Percentiles rank a stretch among this genome's conserved stretches.
These are phyloP conservation scores for Cutaneotrichosporon cyanovorans DNA, from an alignment of 1,284 basidiomycete genomes.

Conservation along the genomic window DNA sequence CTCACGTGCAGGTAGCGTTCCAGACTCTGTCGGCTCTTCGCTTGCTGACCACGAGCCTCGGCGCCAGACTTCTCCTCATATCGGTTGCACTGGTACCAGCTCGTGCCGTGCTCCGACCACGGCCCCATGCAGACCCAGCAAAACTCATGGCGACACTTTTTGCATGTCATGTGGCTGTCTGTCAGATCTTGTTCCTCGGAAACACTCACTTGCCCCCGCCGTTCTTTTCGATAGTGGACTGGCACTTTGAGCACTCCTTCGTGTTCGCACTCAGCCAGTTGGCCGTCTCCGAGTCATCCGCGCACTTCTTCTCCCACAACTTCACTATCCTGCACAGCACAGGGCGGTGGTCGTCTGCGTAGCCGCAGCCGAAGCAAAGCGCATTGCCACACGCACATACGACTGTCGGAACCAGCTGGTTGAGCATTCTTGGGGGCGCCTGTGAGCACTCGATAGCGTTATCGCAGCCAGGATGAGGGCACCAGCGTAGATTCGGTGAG, in stretches of 20 bases:
- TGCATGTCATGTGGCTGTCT: slow-evolving; percentile 93
- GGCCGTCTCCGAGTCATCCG: slow-evolving; percentile 94
- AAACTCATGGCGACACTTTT: slow-evolving; percentile 88
- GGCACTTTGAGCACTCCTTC: slow-evolving; percentile 92
- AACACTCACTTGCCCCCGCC: slow-evolving; percentile 98
- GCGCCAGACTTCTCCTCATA: slow-evolving; percentile 88
- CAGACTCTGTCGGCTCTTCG: slow-evolving; percentile 74
- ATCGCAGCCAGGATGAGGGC: slow-evolving; percentile 64
- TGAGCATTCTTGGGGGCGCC: slow-evolving; percentile 63
- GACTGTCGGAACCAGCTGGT: slow-evolving; percentile 80
- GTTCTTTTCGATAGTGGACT: slow-evolving; percentile 98
- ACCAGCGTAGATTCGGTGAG: slow-evolving; percentile 79
- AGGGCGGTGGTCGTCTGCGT: slow-evolving; percentile 81
- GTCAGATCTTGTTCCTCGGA: neutral
- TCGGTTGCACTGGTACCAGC: slow-evolving; percentile 97
- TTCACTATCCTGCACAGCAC: slow-evolving; percentile 81
- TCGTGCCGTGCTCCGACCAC: slow-evolving; percentile 95
- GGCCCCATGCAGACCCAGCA: slow-evolving; percentile 66
- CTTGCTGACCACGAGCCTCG: slow-evolving; percentile 83
- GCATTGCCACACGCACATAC: slow-evolving; percentile 63
- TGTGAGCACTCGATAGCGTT: slow-evolving; percentile 85
- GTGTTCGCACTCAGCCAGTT: slow-evolving; percentile 99
- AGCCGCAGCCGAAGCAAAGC: slow-evolving; percentile 86
- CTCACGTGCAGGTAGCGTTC: slow-evolving; percentile 94
- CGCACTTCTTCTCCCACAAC: slow-evolving; percentile 95